Base-by-base conservation (phyloP, 331 rosid species). In the Quercus phellos region DNA sequence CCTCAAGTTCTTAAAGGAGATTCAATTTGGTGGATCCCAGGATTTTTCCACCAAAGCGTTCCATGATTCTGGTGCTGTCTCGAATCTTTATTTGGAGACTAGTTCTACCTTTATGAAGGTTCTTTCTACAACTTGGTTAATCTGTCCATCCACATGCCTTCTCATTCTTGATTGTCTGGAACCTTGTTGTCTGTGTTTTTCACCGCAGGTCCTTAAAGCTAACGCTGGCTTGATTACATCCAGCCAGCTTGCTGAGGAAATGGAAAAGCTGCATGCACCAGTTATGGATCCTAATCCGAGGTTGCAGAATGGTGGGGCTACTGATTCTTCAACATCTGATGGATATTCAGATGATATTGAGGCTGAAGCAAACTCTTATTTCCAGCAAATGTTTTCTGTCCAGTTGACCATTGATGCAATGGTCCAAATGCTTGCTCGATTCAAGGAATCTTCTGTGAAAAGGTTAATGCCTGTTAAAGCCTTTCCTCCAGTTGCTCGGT, bases 341-440 rank as follows among this genome's bases (percentile, higher is more conserved):
- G 97, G 90, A 89, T 92, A 86, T 86, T 75, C 91, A 0, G 93
- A 88, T 51, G 98, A 95, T 75, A 86, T 95, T 77, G 99, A 95
- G 87, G 58, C 86, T 0, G 98, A 95, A 89, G 98, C 99, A 68
- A 95, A 93, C 84, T 79, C 88, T 34, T 86, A 87, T 77, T 95
- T 95, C 87, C 98, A 93, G 68, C 89, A 93, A 68, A 93, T 95
- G 98, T 95, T 91, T 72, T 93, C 98, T 74, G 90, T 90, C 81
- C 90, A 85, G 85, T 84, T 93, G 87, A 78, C 92, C 29, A 85
- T 91, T 77, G 89, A 77, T 68, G 80, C 82, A 50, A 91, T 95
- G 99, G 98, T 95, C 74, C 93, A 93, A 78, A 93, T 85, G 93
- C 94, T 95, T 73, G 86, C 91, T 61, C 90, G 82, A 74, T 91